These are phyloP conservation scores for Arachnopeziza araneosa DNA, from an alignment of 2,329 filamentous ascomycete genomes.

Conservation along the genomic window DNA sequence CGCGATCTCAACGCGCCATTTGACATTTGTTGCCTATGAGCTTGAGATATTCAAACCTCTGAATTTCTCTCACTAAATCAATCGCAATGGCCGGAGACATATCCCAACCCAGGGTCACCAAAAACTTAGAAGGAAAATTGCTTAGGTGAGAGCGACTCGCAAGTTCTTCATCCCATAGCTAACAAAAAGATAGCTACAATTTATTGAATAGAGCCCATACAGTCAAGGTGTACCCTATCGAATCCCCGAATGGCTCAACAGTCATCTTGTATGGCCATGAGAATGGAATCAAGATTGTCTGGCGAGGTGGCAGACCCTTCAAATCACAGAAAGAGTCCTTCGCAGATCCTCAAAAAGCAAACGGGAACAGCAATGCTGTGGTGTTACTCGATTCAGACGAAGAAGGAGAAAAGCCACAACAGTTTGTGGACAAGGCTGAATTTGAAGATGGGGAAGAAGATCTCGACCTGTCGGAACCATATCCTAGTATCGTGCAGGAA, in stretches of 20 bases:
- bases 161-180: not conserved
- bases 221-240: constrained; percentile 55
- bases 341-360: constrained; percentile 39
- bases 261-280: constrained; percentile 60
- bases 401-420: constrained; percentile 53
- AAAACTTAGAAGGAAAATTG: constrained; percentile 23
- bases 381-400: constrained; percentile 62
- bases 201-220: constrained; percentile 52
- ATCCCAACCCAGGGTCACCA: constrained; percentile 22
- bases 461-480: constrained; percentile 32
- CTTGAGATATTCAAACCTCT: not conserved
- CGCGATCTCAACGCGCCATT: not conserved
- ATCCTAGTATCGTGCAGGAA: constrained; percentile 52
- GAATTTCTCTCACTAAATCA: constrained; percentile 1
- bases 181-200: constrained; percentile 46
- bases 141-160: constrained; percentile 19
- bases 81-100: constrained; percentile 15
- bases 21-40: not conserved
- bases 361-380: constrained; percentile 49
- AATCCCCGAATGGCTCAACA: constrained; percentile 57
- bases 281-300: constrained; percentile 54
- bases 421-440: constrained; percentile 47
- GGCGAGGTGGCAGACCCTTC: constrained; percentile 58
- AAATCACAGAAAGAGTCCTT: constrained; percentile 39
- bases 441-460: constrained; percentile 42